Evolutionary conservation across 169 alveolate genomes (phyloP).

Genomic region (Plasmodium berghei): DNA sequence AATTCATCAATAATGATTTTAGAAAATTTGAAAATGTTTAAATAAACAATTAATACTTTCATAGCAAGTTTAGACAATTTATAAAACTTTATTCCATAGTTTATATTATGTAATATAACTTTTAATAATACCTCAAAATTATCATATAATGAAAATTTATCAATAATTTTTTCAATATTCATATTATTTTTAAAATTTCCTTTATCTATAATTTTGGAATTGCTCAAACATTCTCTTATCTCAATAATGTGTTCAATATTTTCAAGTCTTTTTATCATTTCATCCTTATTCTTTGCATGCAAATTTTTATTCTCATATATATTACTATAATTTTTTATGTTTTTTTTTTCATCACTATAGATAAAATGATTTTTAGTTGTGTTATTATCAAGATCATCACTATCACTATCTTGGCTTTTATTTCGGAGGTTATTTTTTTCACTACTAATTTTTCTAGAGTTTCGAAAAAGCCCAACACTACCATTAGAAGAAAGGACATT

Average conservation of each 20-base stretch:
- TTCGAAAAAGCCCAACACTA: no score
- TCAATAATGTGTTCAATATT: constrained; percentile 25
- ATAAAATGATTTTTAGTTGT: not conserved
- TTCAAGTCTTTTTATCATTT: constrained; percentile 5
- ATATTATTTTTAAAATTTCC: not conserved
- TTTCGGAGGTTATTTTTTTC: not conserved
- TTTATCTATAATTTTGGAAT: not conserved
- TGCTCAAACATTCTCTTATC: not conserved
- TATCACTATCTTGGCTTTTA: not conserved
- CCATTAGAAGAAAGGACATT: no score
- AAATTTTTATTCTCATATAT: not conserved
- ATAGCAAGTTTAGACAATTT: constrained; percentile 48
- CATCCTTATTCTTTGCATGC: not conserved
- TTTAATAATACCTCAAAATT: constrained; percentile 58
- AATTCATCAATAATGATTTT: constrained; percentile 69
- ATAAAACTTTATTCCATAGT: constrained; percentile 51
- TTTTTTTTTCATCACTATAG: not conserved
- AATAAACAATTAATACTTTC: constrained; percentile 30
- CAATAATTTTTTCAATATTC: constrained; percentile 31
- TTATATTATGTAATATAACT: constrained; percentile 42
- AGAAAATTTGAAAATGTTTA: constrained; percentile 53
- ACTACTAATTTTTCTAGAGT: not conserved
- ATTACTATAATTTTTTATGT: no score
- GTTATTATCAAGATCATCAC: not conserved
- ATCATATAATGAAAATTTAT: constrained; percentile 46